Conservation (phyloP, 495 filamentous ascomycete genomes). For the Neurospora hispaniola region DNA sequence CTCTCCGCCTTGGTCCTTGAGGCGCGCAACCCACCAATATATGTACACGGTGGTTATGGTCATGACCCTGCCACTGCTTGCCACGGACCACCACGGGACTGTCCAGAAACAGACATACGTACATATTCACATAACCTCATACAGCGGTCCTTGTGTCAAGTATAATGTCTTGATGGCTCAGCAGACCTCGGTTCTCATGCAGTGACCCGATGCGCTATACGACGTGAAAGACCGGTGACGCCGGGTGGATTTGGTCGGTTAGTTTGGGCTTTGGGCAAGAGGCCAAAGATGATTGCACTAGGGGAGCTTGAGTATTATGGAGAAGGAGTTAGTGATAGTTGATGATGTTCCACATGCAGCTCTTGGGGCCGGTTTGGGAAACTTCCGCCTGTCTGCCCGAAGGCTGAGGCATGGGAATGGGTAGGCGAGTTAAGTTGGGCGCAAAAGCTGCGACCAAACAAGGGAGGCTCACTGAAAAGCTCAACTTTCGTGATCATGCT, state of each 20-base stretch:
- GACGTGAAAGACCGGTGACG: neutral
- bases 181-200: neutral
- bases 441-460: neutral
- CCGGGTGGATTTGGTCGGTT: neutral
- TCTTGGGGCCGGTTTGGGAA: neutral
- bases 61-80: neutral
- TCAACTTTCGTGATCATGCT: neutral
- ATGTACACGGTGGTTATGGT: neutral
- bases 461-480: neutral
- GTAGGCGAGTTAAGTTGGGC: neutral
- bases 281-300: neutral
- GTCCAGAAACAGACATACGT: neutral
- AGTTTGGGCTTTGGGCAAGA: neutral
- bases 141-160: neutral
- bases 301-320: neutral
- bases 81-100: neutral
- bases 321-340: neutral
- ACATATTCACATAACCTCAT: neutral
- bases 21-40: neutral
- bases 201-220: neutral
- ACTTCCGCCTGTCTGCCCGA: neutral
- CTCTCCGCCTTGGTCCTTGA: neutral
- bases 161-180: neutral
- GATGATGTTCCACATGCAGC: neutral
- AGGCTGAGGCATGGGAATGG: neutral